A percentile compares a stretch with the other conserved stretches of the same genome.
Conservation (phyloP, 345 rosid species). For the Gossypium arboreum region DNA sequence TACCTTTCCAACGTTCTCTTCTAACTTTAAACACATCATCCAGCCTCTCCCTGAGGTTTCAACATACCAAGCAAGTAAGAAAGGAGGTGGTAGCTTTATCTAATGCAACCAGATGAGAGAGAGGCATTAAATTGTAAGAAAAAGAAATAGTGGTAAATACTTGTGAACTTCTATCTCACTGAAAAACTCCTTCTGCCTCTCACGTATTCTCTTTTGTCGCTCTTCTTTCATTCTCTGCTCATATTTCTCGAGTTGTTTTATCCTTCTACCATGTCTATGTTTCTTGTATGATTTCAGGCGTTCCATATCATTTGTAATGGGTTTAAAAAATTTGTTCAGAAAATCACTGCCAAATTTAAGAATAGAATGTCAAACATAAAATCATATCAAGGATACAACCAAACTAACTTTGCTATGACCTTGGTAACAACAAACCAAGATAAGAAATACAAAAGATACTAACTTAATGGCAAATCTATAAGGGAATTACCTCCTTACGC, state of each 20-base stretch:
- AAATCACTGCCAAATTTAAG: conserved; percentile 53
- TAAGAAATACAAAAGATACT: neutral
- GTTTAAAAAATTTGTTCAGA: conserved; percentile 75
- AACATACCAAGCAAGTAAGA: conserved; percentile 25
- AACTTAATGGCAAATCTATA: neutral
- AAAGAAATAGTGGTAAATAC: conserved; percentile 33
- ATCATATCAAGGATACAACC: conserved; percentile 1
- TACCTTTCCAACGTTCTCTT: conserved; percentile 89
- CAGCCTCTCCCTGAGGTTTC: conserved; percentile 65
- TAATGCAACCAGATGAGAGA: conserved; percentile 1
- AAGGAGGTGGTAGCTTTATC: neutral
- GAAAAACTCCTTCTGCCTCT: conserved; percentile 95
- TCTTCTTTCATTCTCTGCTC: conserved; percentile 95
- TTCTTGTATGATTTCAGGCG: conserved; percentile 70
- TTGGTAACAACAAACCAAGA: conserved; percentile 8
- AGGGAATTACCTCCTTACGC: conserved; percentile 59
- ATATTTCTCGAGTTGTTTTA: conserved; percentile 74
- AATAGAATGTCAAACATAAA: conserved; percentile 19
- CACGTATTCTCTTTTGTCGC: conserved; percentile 89
- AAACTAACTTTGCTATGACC: neutral
- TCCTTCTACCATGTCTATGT: conserved; percentile 86
- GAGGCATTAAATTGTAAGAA: conserved; percentile 1
- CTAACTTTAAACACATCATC: conserved; percentile 73
- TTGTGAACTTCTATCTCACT: conserved; percentile 87
- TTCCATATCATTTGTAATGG: conserved; percentile 65